Conservation (phyloP, 331 rosid species). For the Rosa hybrid region DNA sequence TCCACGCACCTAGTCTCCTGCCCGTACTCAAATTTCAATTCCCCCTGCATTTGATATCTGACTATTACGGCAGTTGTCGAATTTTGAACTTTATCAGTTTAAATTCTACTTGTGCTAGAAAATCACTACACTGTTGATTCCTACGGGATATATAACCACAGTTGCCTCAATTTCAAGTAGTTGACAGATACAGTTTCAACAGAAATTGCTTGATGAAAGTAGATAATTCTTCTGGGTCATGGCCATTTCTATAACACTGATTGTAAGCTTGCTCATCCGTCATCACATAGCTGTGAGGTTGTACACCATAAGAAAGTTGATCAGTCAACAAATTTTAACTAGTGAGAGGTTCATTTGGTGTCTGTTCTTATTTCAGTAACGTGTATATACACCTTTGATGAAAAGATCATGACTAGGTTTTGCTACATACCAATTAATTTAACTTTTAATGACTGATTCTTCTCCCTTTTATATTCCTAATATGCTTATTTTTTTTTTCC, state of each 20-base stretch:
- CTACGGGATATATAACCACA: neutral
- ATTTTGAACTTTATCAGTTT: neutral
- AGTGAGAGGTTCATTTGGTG: neutral
- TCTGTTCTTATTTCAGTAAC: neutral
- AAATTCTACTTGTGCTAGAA: neutral
- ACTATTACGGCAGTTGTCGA: neutral
- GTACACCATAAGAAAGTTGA: neutral
- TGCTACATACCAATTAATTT: neutral
- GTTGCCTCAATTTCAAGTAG: neutral
- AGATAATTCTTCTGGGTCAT: neutral
- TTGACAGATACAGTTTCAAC: neutral
- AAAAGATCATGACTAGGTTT: neutral
- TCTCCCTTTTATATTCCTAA: neutral
- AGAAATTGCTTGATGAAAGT: neutral
- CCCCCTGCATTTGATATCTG: neutral
- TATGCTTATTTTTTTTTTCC: slow-evolving; percentile 30
- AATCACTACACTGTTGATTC: neutral
- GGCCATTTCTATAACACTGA: neutral
- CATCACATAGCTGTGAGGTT: neutral
- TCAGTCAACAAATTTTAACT: neutral
- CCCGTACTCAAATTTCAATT: neutral
- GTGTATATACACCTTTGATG: neutral
- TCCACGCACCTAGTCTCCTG: neutral
- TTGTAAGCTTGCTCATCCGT: neutral
- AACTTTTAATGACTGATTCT: neutral